A percentile compares a stretch with the other conserved stretches of the same genome.
phyloP scores from a whole-genome alignment of 768 basidiomycete genomes.

The Gloeostereum incarnatum region DNA sequence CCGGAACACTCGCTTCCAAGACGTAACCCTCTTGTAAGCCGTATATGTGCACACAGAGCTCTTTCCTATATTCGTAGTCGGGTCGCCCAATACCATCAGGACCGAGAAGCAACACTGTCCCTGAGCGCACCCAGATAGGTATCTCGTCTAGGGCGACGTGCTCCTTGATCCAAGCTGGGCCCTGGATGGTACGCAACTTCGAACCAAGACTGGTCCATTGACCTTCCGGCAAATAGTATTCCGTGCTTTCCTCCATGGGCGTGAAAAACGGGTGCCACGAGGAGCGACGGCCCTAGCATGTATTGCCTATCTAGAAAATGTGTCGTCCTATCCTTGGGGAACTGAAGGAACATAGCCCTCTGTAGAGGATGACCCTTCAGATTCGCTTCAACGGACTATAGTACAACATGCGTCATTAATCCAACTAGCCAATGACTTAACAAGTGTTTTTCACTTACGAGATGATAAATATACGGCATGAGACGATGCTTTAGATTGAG shows the following conservation, averaged over 20 bases:
- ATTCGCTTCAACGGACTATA: constrained; percentile 42
- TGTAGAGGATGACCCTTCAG: constrained; percentile 45
- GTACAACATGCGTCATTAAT: background rate
- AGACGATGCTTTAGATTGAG: constrained; percentile 58
- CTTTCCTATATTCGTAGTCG: constrained; percentile 48
- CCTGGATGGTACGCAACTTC: constrained; percentile 41
- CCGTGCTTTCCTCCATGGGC: constrained; percentile 40
- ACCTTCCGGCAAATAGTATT: constrained; percentile 54
- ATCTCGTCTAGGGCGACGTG: constrained; percentile 54
- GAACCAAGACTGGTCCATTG: constrained; percentile 52
- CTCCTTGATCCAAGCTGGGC: constrained; percentile 56
- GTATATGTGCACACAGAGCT: constrained; percentile 44
- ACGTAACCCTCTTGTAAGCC: constrained; percentile 34
- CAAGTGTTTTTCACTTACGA: constrained; percentile 23
- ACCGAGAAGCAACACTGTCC: constrained; percentile 49
- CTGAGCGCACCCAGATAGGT: constrained; percentile 58
- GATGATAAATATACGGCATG: constrained; percentile 64
- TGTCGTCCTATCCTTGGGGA: constrained; percentile 47
- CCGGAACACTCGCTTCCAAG: constrained; percentile 30
- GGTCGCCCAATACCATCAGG: constrained; percentile 40
- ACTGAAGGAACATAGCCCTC: constrained; percentile 62
- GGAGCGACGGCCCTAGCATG: constrained; percentile 40
- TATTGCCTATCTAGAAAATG: constrained; percentile 45
- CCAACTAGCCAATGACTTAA: no score
- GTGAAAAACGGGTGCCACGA: constrained; percentile 56